Base-by-base conservation (phyloP, 2,329 filamentous ascomycete genomes). In the Microcyclosporella mali region DNA sequence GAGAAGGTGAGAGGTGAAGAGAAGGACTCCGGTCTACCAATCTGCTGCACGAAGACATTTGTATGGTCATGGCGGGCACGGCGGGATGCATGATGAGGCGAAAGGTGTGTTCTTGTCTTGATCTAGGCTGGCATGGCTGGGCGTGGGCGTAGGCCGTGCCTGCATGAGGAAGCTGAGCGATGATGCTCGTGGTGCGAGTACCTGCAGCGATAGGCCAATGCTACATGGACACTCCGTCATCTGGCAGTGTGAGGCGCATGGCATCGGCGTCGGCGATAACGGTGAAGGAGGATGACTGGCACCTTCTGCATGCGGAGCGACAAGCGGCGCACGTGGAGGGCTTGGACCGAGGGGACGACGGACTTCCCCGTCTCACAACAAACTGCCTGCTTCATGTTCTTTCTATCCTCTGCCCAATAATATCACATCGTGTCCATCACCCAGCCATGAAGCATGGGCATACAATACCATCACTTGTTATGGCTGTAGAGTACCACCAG, bases 41-140 rank as follows among this genome's bases (percentile, higher is more conserved):
- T 67, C 70, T 14, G 68, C 70, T 1, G 70, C 72, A 41, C 37
- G 40, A 40, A 41, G 41, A 12, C 9, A 9, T 25, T 25, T 25
- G 21, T 25, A 25, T 25, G 21, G 4, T 25, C 9, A 9, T 25
- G n/a, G n/a, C n/a, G n/a, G n/a, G n/a, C n/a, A n/a, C 17, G 36
- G 37, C 33, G 37, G 16, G 11, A 40, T 42, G 18, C 40, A 37
- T 28, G 35, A 32, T 30, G 18, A 15, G 29, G 10, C 17, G 16
- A 15, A 29, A 11, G 30, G 30, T n/a, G 21, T 25, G 21, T 25
- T 25, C 21, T 25, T 4, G 21, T 4, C 21, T 4, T 25, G 21
- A 16, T 33, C 16, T 9, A 18, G 29, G 33, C 18, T 12, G 10
- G 19, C 15, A 27, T 15, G 40, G n/a, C 40, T 43, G 21, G 8